A percentile compares a stretch with the other conserved stretches of the same genome.
These are phyloP conservation scores for Colletotrichum lentis DNA, from an alignment of 2,329 filamentous ascomycete genomes.

Conservation along the genomic window DNA sequence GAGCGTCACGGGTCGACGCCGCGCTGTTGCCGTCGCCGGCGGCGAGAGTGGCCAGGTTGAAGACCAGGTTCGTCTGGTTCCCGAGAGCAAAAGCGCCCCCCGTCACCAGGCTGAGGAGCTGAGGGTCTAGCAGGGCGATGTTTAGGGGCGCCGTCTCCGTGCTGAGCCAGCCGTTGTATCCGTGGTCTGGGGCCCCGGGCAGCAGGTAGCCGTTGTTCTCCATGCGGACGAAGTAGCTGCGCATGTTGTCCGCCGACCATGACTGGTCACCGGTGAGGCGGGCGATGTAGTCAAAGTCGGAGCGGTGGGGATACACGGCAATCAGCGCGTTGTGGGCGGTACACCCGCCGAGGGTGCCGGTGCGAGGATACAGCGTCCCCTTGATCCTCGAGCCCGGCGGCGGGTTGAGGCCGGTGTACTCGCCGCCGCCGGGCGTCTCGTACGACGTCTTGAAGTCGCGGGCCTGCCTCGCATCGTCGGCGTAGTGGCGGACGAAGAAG, in stretches of 20 bases:
- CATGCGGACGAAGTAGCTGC: slow-evolving; percentile 61
- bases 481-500: slow-evolving; percentile 70
- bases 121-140: slow-evolving; percentile 60
- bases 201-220: slow-evolving; percentile 63
- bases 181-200: slow-evolving; percentile 55
- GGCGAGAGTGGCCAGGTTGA: slow-evolving; percentile 49
- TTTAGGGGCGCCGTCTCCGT: slow-evolving; percentile 60
- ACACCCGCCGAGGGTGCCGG: slow-evolving; percentile 65
- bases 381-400: slow-evolving; percentile 60
- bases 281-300: slow-evolving; percentile 63
- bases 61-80: slow-evolving; percentile 43
- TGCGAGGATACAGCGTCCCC: slow-evolving; percentile 66
- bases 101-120: slow-evolving; percentile 61
- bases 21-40: slow-evolving; percentile 62
- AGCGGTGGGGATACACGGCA: slow-evolving; percentile 59
- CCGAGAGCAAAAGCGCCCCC: slow-evolving; percentile 62
- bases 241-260: slow-evolving; percentile 66
- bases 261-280: slow-evolving; percentile 63
- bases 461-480: slow-evolving; percentile 60
- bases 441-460: slow-evolving; percentile 68
- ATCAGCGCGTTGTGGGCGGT: slow-evolving; percentile 64
- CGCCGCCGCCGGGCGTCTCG: slow-evolving; percentile 56
- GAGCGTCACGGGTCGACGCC: slow-evolving; percentile 53
- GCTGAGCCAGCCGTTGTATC: slow-evolving; percentile 63
- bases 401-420: slow-evolving; percentile 63